Percentiles rank a stretch among this genome's conserved stretches.
These are phyloP conservation scores for Chlorella sp. DNA, from an alignment of 139 green algal species.

Conservation along the genomic window DNA sequence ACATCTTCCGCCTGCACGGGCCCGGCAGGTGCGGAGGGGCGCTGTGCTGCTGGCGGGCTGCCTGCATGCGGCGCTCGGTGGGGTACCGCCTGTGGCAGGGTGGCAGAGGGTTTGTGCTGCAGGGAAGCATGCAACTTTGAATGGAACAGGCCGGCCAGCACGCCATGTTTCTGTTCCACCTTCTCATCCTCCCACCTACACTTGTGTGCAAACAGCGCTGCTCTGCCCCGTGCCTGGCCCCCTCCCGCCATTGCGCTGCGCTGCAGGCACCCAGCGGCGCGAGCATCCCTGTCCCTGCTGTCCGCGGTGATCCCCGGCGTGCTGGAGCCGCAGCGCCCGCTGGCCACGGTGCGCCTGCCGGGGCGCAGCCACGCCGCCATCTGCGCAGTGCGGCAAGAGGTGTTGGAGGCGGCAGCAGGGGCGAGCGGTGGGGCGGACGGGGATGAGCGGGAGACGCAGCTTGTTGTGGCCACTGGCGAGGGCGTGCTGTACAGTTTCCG, in stretches of 20 bases:
- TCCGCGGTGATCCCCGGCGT: constrained; percentile 62
- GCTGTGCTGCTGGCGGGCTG: too few relatives aligned
- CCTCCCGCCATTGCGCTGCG: not conserved
- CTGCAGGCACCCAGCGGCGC: constrained; percentile 38
- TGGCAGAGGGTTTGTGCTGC: not conserved
- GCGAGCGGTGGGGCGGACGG: not conserved
- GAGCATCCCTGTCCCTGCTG: constrained; percentile 54
- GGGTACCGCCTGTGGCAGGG: not conserved
- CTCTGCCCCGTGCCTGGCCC: not conserved
- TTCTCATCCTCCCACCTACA: not conserved
- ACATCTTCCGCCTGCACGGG: constrained; percentile 68
- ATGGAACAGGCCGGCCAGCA: too few relatives aligned
- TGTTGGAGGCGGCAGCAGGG: not conserved
- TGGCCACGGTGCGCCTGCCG: constrained; percentile 66
- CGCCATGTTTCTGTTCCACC: too few relatives aligned
- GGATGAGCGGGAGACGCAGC: constrained; percentile 8
- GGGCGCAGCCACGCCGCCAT: constrained; percentile 31
- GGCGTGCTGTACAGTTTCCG: constrained; percentile 60
- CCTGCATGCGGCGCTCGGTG: too few relatives aligned
- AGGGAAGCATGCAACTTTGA: too few relatives aligned
- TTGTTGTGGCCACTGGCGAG: constrained; percentile 64
- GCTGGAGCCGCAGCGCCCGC: constrained; percentile 62
- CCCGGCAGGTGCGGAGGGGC: constrained; percentile 26
- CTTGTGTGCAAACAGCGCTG: not conserved
- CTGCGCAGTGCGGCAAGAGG: constrained; percentile 41